Evolutionary conservation across 257 asterid species (phyloP).

Genomic region (Nicotiana otophora): DNA sequence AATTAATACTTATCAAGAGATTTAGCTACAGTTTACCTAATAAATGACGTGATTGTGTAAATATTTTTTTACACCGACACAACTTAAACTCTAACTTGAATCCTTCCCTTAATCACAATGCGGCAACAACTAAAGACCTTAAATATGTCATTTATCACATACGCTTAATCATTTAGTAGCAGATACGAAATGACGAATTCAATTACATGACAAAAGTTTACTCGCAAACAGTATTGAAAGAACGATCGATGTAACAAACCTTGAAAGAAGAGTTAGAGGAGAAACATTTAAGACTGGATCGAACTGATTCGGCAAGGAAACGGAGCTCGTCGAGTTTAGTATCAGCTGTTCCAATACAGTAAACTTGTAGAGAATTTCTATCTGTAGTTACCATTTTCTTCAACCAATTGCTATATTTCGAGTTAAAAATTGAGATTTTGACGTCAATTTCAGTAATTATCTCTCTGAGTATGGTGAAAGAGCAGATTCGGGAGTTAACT

Average conservation of each 20-base stretch:
- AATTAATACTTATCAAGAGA: too few relatives aligned
- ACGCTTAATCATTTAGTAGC: neutral
- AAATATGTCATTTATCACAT: neutral
- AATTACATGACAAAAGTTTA: neutral
- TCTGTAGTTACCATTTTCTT: neutral
- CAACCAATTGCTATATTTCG: neutral
- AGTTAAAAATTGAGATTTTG: neutral
- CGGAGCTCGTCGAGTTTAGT: slow-evolving; percentile 72
- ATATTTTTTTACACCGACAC: too few relatives aligned
- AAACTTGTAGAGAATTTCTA: slow-evolving; percentile 27
- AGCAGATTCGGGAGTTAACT: neutral
- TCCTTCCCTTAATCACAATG: too few relatives aligned
- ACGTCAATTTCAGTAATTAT: neutral
- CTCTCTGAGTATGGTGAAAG: neutral
- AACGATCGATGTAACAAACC: slow-evolving; percentile 23
- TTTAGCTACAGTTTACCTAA: too few relatives aligned
- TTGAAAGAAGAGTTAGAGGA: slow-evolving; percentile 40
- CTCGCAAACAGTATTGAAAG: neutral
- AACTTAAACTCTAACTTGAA: too few relatives aligned
- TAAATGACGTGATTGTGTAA: too few relatives aligned
- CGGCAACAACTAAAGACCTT: neutral
- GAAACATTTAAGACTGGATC: slow-evolving; percentile 45
- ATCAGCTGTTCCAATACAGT: slow-evolving; percentile 87
- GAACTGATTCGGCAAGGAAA: slow-evolving; percentile 50
- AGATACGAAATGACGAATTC: neutral